Conservation (phyloP, 192 early-diverging fungal species). For the Entomortierella chlamydospora region DNA sequence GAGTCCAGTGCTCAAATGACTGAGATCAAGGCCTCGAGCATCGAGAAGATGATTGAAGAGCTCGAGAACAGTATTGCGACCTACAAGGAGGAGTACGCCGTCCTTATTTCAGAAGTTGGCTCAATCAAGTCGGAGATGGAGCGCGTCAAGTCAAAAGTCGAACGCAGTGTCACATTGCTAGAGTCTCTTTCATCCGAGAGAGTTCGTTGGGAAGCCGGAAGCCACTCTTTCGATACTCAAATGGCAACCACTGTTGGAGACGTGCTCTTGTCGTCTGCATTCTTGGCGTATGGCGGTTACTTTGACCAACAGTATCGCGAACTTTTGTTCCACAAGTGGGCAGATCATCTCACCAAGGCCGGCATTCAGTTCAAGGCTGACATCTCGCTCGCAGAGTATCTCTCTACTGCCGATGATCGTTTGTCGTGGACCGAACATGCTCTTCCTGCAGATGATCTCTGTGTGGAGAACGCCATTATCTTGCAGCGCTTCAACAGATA, state of each 20-base stretch:
- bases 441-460: conserved; percentile 91
- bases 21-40: conserved; percentile 74
- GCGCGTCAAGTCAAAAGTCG: conserved; percentile 92
- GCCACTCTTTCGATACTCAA: conserved; percentile 91
- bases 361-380: conserved; percentile 81
- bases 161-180: conserved; percentile 88
- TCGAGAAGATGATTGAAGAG: conserved; percentile 83
- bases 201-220: conserved; percentile 90
- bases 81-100: conserved; percentile 98
- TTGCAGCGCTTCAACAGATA: conserved; percentile 95
- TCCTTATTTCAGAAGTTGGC: conserved; percentile 94
- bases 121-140: conserved; percentile 93
- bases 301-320: conserved; percentile 98
- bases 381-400: conserved; percentile 88
- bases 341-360: conserved; percentile 72
- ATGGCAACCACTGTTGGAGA: conserved; percentile 99
- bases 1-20: conserved; percentile 82
- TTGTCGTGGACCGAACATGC: conserved; percentile 88
- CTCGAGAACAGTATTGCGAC: conserved; percentile 88
- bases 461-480: conserved; percentile 99
- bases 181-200: conserved; percentile 92
- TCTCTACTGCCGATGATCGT: conserved; percentile 93
- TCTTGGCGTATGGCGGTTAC: conserved; percentile 96
- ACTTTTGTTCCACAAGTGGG: conserved; percentile 83
- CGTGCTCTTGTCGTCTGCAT: conserved; percentile 91